Conservation (phyloP, 2,329 filamentous ascomycete genomes). For the Botrytis pseudocinerea region DNA sequence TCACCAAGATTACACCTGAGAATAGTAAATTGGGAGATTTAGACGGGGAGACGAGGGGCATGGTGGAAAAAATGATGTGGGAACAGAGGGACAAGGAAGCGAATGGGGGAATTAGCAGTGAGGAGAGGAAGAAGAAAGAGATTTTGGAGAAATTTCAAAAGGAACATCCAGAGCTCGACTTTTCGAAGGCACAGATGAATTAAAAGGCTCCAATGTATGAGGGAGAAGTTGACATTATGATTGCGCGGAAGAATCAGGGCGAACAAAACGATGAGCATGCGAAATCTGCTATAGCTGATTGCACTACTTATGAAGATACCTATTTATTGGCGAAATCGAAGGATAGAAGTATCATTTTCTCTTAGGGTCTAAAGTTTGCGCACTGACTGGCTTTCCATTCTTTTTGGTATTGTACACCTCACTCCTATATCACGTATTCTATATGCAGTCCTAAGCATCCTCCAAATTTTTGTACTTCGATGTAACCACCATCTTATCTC, state of each 20-base stretch:
- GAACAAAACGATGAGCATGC: background rate
- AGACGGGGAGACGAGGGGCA: constrained; percentile 88
- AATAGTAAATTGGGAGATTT: constrained; percentile 88
- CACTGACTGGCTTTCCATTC: background rate
- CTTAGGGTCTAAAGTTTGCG: background rate
- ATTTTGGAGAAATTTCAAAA: constrained; percentile 88
- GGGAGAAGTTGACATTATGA: background rate
- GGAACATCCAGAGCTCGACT: constrained; percentile 67
- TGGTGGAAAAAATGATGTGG: constrained; percentile 99
- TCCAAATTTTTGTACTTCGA: constrained; percentile 2
- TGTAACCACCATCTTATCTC: constrained; percentile 28
- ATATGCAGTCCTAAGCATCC: constrained; percentile 13
- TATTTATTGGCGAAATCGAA: constrained; percentile 14
- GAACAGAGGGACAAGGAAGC: constrained; percentile 96
- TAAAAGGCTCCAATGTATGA: constrained; percentile 40
- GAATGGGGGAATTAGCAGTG: constrained; percentile 85
- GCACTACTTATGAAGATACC: constrained; percentile 7
- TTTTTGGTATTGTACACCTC: constrained; percentile 19
- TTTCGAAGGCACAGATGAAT: constrained; percentile 67
- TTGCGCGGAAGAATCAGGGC: background rate
- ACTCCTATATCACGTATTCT: constrained; percentile 1
- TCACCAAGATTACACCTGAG: constrained; percentile 91
- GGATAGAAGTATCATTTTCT: background rate
- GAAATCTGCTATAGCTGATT: background rate
- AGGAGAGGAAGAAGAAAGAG: constrained; percentile 93